Base-by-base conservation (phyloP, 1,284 basidiomycete species). In the Trichosporon coremiiforme region DNA sequence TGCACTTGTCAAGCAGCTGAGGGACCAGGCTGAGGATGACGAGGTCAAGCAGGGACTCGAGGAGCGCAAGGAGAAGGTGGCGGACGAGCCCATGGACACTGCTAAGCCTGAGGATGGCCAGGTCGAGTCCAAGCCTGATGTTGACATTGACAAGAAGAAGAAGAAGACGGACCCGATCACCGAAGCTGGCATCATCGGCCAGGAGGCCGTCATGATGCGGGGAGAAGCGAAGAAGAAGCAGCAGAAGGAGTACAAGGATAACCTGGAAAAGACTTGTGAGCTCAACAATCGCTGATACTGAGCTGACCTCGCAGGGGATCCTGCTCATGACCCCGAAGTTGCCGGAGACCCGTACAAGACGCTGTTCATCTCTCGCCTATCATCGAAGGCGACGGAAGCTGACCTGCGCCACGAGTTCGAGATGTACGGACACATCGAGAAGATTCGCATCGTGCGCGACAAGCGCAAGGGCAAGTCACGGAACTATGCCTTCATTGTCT, bases 261-360 rank as follows among this genome's bases (percentile, higher is more conserved):
- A 86, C 67, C 89, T 91, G 47, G 94, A 94, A 83, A 91, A 92
- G 70, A 89, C 88, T 38, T 95, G 93, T 94, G 66, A 72, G 91
- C 87, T 12, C 8, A n/a, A n/a, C n/a, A n/a, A 2, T 9, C 10
- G n/a, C 10, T 64, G 13, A 6, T 2, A 8, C 12, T 20, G 12
- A 9, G 45, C 47, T 63, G 10, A 60, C 66, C 22, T 29, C 13
- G 41, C 66, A 73, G 72, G 57, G 64, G 70, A 63, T 67, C 72
- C 66, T 31, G 66, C 90, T 41, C 91, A 95, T 63, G 95, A 99
- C 78, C 73, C 90, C 17, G 89, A 97, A 79, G 95, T 94, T n/a
- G 87, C 90, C 36, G 95, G 97, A 1, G 97, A 99, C 79, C 96
- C 97, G 4, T 99, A 98, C 86, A 98, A 98, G 83, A 99, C 97